Base-by-base conservation (phyloP, 1,284 basidiomycete species). In the Trametes polyzona region DNA sequence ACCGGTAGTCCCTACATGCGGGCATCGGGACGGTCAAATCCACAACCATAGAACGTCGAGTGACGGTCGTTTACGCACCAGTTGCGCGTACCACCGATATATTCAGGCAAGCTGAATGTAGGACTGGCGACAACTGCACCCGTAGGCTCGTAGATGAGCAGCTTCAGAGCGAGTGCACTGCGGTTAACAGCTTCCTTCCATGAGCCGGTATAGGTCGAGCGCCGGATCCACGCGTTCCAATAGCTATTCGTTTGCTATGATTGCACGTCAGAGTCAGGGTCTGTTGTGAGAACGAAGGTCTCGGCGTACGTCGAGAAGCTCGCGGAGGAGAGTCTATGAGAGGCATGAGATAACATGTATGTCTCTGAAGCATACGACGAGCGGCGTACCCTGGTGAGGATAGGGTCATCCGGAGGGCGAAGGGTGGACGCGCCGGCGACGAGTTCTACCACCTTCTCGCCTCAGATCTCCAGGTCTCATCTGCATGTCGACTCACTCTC, bases 101-200 rank as follows among this genome's bases (percentile, higher is more conserved):
- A 90, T 70, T 97, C 95, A 0, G 95, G 95, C 10, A 98, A 76
- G 62, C 90, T 92, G 74, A 98, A 97, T 0, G 95, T 97, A 0
- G 95, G 94, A 59, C 92, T 94, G 0, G 95, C 95, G 4, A 96
- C 87, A 46, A 96, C 90, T 1, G 95, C 95, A 24, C 93, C 86
- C 1, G 92, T 95, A 0, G 91, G 91, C 67, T 93, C 90, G 66
- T 82, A 95, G 40, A 93, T 93, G 58, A 95, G 79, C n/a, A 95
- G 77, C 71, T 92, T 92, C 53, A 93, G 76, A 0, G 92, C 91
- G n/a, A 96, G 79, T 0, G 93, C 95, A 54, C 90, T 93, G 26
- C 94, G 84, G 69, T 93, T 84, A 2, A 96, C 93, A 1, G 88
- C 86, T 72, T 98, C 95, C 63, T 95, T 89, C 95, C 95, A 98